phyloP scores from a whole-genome alignment of 305 asterid genomes.

The Ajuga reptans region DNA sequence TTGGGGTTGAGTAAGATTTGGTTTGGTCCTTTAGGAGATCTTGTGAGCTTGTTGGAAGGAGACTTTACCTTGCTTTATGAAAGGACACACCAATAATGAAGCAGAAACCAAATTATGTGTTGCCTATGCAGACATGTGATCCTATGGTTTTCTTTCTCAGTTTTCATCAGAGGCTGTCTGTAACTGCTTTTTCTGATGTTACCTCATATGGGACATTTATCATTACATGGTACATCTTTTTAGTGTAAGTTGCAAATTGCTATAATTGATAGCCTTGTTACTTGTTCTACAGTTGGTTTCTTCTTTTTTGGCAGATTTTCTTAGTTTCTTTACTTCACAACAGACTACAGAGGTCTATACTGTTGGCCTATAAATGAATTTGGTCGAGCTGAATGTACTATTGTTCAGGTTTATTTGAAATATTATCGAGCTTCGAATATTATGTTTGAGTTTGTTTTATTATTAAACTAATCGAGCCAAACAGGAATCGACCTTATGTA shows the following conservation, averaged over 20 bases:
- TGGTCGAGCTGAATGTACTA: too few species aligned
- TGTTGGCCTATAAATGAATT: too few species aligned
- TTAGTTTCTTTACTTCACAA: too few species aligned
- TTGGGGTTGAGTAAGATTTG: conserved; percentile 30
- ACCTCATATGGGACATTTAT: conserved; percentile 28
- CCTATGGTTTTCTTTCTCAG: conserved; percentile 22
- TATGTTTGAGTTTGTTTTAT: too few species aligned
- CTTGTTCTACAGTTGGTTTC: background rate
- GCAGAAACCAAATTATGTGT: conserved; percentile 25
- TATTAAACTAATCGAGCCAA: too few species aligned
- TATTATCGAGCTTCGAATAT: too few species aligned
- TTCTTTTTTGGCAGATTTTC: background rate
- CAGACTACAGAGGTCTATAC: too few species aligned
- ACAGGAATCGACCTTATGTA: too few species aligned
- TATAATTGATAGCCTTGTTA: conserved; percentile 16
- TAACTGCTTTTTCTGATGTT: conserved; percentile 27
- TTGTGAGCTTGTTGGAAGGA: background rate
- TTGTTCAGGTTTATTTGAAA: too few species aligned
- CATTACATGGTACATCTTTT: background rate
- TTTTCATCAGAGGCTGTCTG: conserved; percentile 30
- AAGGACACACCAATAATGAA: conserved; percentile 37
- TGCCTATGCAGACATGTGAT: conserved; percentile 26
- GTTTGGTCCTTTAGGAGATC: conserved; percentile 30
- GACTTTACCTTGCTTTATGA: conserved; percentile 8
- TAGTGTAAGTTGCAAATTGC: conserved; percentile 9